These are phyloP conservation scores for Aspergillus avenaceus DNA, from an alignment of 495 filamentous ascomycete genomes.

Conservation along the genomic window DNA sequence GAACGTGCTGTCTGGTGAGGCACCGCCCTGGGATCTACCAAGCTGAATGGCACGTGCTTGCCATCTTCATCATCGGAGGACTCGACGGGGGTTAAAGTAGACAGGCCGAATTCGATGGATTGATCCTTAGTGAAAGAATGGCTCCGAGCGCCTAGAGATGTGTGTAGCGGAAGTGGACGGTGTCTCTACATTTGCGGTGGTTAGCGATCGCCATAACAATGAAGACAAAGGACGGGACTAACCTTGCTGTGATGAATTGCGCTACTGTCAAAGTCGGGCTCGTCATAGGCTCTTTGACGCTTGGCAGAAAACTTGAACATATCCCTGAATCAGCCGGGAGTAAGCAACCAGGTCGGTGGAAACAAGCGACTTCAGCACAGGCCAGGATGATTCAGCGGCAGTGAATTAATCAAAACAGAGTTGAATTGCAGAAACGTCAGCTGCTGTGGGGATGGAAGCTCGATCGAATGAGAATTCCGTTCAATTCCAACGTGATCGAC, in stretches of 20 bases:
- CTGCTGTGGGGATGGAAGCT: no score
- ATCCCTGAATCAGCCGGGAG: slow-evolving; percentile 1
- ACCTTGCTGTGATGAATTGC: slow-evolving; percentile 21
- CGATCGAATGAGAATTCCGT: no score
- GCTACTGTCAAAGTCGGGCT: slow-evolving; percentile 8
- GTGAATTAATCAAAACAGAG: no score
- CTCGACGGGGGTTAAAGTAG: slow-evolving; percentile 36
- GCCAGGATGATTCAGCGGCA: no score
- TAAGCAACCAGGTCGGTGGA: no score
- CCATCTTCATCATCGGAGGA: slow-evolving; percentile 38
- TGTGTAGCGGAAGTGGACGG: slow-evolving; percentile 32
- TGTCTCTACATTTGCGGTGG: slow-evolving; percentile 21
- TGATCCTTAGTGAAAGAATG: slow-evolving; percentile 13
- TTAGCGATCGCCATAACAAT: slow-evolving; percentile 2
- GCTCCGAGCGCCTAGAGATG: slow-evolving; percentile 21
- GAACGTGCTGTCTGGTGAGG: background rate
- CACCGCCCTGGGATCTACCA: background rate
- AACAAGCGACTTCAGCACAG: no score
- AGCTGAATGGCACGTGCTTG: background rate
- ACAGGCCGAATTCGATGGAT: slow-evolving; percentile 16
- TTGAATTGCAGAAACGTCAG: no score
- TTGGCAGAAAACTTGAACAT: slow-evolving; percentile 20
- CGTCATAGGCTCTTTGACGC: slow-evolving; percentile 21
- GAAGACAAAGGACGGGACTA: background rate
- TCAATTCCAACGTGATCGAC: no score